Evolutionary conservation across 805 yeast species (phyloP), one percentile per base, ranked within the genome.

Genomic region (Yamadazyma philogaea): DNA sequence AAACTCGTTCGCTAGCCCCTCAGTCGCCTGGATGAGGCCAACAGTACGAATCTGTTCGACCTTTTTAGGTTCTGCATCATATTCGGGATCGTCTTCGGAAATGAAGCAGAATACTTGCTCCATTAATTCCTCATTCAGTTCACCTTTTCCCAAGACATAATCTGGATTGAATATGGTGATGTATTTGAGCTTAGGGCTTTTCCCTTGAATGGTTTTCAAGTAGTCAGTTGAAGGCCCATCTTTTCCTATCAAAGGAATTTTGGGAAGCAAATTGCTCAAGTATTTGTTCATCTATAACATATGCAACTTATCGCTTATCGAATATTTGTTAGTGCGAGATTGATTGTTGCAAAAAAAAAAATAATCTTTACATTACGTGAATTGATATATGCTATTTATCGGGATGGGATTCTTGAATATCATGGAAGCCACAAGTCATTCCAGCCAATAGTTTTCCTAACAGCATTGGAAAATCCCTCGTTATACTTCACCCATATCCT

Each of bases 391-490:
- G 15, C 15, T 21, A 34, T 12, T 5, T 20, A 34, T 18, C 18
- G 32, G 14, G 7, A 30, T 6, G 8, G 12, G 28, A 11, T n/a
- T 11, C 10, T 11, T 5, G 10, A 16, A 18, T 18, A 8, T 28
- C 34, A 40, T 8, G 37, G 30, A 14, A 28, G 15, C 82, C 87
- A 86, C 18, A 89, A 60, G 42, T 77, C 82, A 6, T 66, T 59
- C 96, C 96, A 90, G 16, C 82, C 77, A 18, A 89, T 79, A 41
- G 82, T 85, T 54, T 87, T 87, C 26, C 95, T 66, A 2, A 89
- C 97, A 0, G 97, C 97, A 60, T 87, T 84, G 4, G 95, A 85
- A 55, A 84, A 89, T 0, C 97, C 97, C 63, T 89, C 96, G 49
- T 84, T 85, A 57, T 82, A 88, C 56, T 84, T 87, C n/a, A 89